Evolutionary conservation across 805 yeast genomes (phyloP).

Genomic region (Saccharomycopsis sp.): DNA sequence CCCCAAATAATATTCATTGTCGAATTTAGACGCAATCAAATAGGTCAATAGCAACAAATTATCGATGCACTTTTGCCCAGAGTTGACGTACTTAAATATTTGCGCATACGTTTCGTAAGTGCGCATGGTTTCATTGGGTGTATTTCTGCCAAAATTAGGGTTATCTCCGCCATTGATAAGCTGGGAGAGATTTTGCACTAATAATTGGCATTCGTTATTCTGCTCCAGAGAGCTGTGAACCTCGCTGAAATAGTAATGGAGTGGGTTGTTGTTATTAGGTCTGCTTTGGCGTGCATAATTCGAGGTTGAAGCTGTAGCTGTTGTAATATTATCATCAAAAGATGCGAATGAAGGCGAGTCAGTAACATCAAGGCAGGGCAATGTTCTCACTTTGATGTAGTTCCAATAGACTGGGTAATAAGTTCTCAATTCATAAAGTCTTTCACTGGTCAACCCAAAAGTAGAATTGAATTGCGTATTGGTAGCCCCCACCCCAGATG

Average conservation of each 20-base stretch:
- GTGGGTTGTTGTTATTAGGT: neutral
- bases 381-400: neutral
- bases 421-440: neutral
- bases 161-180: neutral
- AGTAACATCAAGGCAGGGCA: neutral
- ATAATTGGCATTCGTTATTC: neutral
- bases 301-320: neutral
- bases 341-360: neutral
- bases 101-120: conserved; percentile 3
- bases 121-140: neutral
- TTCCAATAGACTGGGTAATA: conserved; percentile 3
- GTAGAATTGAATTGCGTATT: neutral
- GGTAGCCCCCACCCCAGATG: neutral
- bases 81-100: neutral
- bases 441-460: neutral
- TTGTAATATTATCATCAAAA: neutral
- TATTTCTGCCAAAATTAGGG: neutral
- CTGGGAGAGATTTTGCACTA: neutral
- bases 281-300: neutral
- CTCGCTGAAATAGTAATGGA: neutral
- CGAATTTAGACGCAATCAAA: conserved; percentile 28
- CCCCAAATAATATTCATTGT: conserved; percentile 30
- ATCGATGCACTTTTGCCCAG: neutral
- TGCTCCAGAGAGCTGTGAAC: neutral
- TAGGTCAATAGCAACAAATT: conserved; percentile 28